These are phyloP conservation scores for Solanum sparsipilum DNA, from an alignment of 257 asterid genomes.

Conservation along the genomic window DNA sequence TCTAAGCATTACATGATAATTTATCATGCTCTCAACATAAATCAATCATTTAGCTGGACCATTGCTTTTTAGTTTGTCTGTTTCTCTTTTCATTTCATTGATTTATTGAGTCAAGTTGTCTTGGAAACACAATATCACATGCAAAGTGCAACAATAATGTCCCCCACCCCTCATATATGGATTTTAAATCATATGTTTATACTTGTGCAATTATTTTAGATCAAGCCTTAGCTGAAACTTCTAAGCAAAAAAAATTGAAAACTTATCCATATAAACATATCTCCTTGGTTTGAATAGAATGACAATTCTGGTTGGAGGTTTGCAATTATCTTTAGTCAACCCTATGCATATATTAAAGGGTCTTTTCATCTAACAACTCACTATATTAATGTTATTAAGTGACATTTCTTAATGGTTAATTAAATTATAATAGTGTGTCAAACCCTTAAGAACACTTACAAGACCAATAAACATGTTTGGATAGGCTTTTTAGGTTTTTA, in stretches of 20 bases:
- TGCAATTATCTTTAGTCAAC: background rate
- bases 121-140: background rate
- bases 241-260: background rate
- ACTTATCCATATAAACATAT: background rate
- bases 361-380: background rate
- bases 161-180: background rate
- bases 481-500: no score
- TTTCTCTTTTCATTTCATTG: background rate
- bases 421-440: background rate
- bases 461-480: no score
- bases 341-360: background rate
- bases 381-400: background rate
- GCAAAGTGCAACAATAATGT: background rate
- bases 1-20: background rate
- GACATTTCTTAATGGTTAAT: background rate
- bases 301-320: background rate
- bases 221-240: background rate
- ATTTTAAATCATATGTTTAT: background rate
- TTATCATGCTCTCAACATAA: background rate
- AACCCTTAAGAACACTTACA: background rate
- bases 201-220: background rate
- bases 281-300: background rate
- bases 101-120: background rate
- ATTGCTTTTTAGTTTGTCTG: background rate
- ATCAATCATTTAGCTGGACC: background rate